A percentile compares a stretch with the other conserved stretches of the same genome.
Evolutionary conservation across 441 rosid species (phyloP).

Genomic region (Adansonia grandidieri): DNA sequence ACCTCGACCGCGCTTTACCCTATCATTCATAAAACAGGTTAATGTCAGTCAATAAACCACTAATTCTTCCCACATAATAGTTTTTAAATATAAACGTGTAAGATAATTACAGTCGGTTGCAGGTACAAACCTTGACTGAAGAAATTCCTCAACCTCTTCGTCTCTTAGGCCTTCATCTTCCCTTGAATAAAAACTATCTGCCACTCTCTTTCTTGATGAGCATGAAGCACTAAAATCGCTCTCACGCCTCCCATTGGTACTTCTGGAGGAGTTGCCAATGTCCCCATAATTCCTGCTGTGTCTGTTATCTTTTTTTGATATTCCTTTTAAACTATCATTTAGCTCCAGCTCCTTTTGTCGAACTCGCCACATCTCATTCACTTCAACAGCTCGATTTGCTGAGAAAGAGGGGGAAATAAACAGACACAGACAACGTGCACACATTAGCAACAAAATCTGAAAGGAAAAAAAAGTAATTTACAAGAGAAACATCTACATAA

Average conservation of each 20-base stretch:
- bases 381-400: constrained; percentile 92
- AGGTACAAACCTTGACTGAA: constrained; percentile 62
- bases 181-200: constrained; percentile 36
- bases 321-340: constrained; percentile 49
- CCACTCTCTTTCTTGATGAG: constrained; percentile 46
- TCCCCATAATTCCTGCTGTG: constrained; percentile 44
- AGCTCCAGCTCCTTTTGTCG: constrained; percentile 75
- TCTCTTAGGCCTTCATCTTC: constrained; percentile 69
- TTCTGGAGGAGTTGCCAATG: constrained; percentile 27
- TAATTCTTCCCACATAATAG: background rate
- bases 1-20: constrained; percentile 94
- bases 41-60: background rate
- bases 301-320: constrained; percentile 51
- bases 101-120: background rate
- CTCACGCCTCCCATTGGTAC: constrained; percentile 45
- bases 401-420: background rate
- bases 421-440: background rate
- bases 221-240: constrained; percentile 39
- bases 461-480: background rate
- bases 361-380: constrained; percentile 86
- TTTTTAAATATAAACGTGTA: background rate
- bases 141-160: constrained; percentile 75
- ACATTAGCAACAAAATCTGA: background rate
- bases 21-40: constrained; percentile 38
- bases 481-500: background rate